These are phyloP conservation scores for Macrolepiota fuliginosa DNA, from an alignment of 768 basidiomycete species.

Conservation along the genomic window DNA sequence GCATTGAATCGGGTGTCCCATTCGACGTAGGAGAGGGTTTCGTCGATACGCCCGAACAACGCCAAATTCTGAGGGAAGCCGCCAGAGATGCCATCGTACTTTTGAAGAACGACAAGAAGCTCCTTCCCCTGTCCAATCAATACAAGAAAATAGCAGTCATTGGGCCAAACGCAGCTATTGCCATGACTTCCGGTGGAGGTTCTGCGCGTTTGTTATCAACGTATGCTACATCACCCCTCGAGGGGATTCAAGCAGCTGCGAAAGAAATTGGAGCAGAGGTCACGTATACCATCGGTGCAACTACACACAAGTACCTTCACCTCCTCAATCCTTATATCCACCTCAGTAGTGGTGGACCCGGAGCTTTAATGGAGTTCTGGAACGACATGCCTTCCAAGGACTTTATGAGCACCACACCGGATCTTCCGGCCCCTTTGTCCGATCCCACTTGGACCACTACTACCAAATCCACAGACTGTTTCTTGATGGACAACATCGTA, in stretches of 20 bases:
- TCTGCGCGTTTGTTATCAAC: conserved; percentile 50
- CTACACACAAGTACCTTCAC: conserved; percentile 47
- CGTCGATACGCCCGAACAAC: conserved; percentile 44
- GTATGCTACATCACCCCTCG: conserved; percentile 54
- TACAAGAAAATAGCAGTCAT: conserved; percentile 54
- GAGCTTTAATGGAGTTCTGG: conserved; percentile 43
- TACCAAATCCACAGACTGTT: conserved; percentile 31
- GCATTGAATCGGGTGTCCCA: conserved; percentile 50
- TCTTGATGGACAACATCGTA: conserved; percentile 42
- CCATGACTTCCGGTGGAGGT: conserved; percentile 57
- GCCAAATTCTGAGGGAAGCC: conserved; percentile 45
- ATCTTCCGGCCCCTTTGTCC: conserved; percentile 23
- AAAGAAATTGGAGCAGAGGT: conserved; percentile 44
- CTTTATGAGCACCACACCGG: conserved; percentile 27
- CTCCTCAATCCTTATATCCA: conserved; percentile 45
- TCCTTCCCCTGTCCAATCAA: conserved; percentile 45
- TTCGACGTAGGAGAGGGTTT: conserved; percentile 49
- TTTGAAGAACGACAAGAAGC: conserved; percentile 52
- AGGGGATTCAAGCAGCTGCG: conserved; percentile 47
- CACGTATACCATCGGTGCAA: conserved; percentile 41
- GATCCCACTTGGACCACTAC: conserved; percentile 34
- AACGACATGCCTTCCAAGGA: conserved; percentile 39
- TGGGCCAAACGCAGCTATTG: conserved; percentile 57
- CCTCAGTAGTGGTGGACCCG: conserved; percentile 32
- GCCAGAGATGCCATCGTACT: conserved; percentile 57